Evolutionary conservation across 2,329 filamentous ascomycete species (phyloP).

Genomic region (Clarireedia paspali): DNA sequence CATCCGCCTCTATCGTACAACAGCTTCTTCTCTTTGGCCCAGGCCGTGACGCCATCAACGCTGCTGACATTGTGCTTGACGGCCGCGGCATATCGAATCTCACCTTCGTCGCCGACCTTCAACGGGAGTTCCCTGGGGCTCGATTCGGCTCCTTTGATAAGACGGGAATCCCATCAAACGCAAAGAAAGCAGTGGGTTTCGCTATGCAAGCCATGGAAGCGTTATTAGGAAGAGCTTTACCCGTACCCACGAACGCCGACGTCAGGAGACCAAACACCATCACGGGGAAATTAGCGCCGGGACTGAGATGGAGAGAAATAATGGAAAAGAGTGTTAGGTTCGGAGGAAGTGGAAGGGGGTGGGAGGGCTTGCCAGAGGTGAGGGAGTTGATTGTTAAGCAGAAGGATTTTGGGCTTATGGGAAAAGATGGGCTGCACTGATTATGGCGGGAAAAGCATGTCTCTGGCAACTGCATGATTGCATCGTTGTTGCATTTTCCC

Average conservation of each 20-base stretch:
- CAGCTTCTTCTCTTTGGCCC: conserved; percentile 28
- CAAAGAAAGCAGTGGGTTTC: conserved; percentile 30
- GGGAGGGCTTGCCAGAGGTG: conserved; percentile 29
- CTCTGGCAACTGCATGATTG: not conserved
- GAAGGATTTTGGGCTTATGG: conserved; percentile 7
- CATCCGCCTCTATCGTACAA: conserved; percentile 27
- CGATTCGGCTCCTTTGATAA: conserved; percentile 26
- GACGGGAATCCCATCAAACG: conserved; percentile 28
- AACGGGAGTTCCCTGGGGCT: conserved; percentile 26
- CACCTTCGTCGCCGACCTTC: conserved; percentile 24
- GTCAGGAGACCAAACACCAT: conserved; percentile 29
- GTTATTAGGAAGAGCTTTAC: conserved; percentile 27
- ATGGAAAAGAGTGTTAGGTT: conserved; percentile 28
- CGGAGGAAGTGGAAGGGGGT: conserved; percentile 26
- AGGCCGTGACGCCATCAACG: conserved; percentile 24
- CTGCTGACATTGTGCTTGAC: conserved; percentile 26
- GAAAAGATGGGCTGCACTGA: not conserved
- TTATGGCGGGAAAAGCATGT: not conserved
- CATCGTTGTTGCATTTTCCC: not conserved
- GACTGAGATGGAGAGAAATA: conserved; percentile 27
- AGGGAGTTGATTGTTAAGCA: conserved; percentile 27
- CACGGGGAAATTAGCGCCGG: conserved; percentile 27
- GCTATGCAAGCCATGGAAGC: conserved; percentile 31
- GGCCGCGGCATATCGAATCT: conserved; percentile 26
- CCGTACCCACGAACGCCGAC: conserved; percentile 27